Base-by-base conservation (phyloP, 106 monocot genomes). In the Acorus calamus region DNA sequence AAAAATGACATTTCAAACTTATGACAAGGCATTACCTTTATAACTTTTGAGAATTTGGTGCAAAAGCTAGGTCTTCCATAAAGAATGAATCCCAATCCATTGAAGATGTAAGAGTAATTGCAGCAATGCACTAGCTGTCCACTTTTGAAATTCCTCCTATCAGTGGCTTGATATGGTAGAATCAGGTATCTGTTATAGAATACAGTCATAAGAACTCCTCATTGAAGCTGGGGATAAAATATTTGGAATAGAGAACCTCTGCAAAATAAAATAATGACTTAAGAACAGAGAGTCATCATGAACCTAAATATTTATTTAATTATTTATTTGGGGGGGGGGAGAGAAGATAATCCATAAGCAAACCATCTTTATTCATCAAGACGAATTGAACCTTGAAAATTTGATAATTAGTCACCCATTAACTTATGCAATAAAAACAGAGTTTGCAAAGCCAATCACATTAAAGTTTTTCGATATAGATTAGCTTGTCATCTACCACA, bases 11-110 rank as follows among this genome's bases (percentile, higher is more conserved):
- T n/a, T n/a, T n/a, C n/a, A n/a, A n/a, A n/a, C n/a, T n/a, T n/a
- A n/a, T n/a, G n/a, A n/a, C n/a, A n/a, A 14, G 13, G 50, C 4
- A 45, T 59, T 64, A 83, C 91, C 86, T 84, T 86, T 65, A 84
- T 70, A 57, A 92, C 79, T 74, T 71, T 86, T 8, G 71, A 81
- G 78, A 77, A 81, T 76, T 79, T 86, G 53, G 69, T 57, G 68
- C 71, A 81, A 53, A 86, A 92, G 42, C 81, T 74, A 44, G 60
- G 55, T 76, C 84, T 92, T 42, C 86, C 86, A 79, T 79, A 67
- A 42, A 86, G 59, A 69, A 86, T 79, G 14, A 79, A 50, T 6
- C 81, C 86, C 60, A 84, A 62, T 62, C 55, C 69, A 55, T 80
- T 58, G 69, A 92, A 92, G 46, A 92, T 84, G 14, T 62, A 68